These are phyloP conservation scores for Tremella fuciformis DNA, from an alignment of 768 basidiomycete genomes.

Conservation along the genomic window DNA sequence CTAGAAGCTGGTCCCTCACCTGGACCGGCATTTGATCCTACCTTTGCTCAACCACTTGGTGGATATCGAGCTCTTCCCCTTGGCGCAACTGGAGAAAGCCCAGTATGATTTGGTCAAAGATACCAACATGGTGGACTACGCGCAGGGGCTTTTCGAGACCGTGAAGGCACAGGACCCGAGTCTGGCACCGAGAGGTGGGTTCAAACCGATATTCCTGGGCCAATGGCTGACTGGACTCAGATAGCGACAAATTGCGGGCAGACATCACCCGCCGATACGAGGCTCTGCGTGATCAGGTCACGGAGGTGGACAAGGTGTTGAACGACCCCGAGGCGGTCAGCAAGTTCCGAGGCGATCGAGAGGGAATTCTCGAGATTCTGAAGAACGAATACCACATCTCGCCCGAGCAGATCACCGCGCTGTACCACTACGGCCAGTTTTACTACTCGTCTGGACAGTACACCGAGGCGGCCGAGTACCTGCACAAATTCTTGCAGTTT, in stretches of 20 bases:
- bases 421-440: conserved; percentile 98
- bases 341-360: conserved; percentile 82
- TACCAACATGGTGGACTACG: conserved; percentile 98
- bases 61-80: conserved; percentile 63
- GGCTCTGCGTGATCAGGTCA: conserved; percentile 80
- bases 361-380: conserved; percentile 89
- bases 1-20: conserved; percentile 80
- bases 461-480: conserved; percentile 90
- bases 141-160: conserved; percentile 65
- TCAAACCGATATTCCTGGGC: not conserved
- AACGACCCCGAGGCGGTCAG: conserved; percentile 95
- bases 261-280: conserved; percentile 80
- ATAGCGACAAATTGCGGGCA: conserved; percentile 55
- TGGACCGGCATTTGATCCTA: conserved; percentile 92
- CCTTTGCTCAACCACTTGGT: conserved; percentile 85
- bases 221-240: not conserved
- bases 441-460: conserved; percentile 99
- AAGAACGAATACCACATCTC: conserved; percentile 93
- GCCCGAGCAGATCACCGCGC: conserved; percentile 86
- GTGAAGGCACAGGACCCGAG: conserved; percentile 3
- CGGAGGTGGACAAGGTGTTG: conserved; percentile 90
- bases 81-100: conserved; percentile 75
- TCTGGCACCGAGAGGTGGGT: conserved; percentile 2
- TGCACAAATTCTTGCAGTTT: conserved; percentile 97
- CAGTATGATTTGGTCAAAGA: conserved; percentile 97